Evolutionary conservation across 345 rosid genomes (phyloP).

Genomic region (Salix dunnii): DNA sequence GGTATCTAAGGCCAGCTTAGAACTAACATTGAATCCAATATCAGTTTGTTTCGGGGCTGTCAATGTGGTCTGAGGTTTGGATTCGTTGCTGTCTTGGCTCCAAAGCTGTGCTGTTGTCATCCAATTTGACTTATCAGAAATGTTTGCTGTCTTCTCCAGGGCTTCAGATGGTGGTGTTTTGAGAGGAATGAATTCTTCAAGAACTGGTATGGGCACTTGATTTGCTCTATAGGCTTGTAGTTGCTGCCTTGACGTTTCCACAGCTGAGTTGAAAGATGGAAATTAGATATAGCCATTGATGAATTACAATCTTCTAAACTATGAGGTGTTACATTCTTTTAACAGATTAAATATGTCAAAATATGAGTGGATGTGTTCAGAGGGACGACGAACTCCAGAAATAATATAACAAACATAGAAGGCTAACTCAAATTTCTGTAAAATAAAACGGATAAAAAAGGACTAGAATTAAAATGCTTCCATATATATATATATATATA

Average conservation of each 20-base stretch:
- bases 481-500: too few relatives aligned
- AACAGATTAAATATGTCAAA: conserved; percentile 2
- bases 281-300: background rate
- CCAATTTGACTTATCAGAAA: conserved; percentile 68
- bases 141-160: conserved; percentile 36
- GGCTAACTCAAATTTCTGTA: conserved; percentile 39
- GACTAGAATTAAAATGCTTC: background rate
- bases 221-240: conserved; percentile 60
- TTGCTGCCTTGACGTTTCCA: conserved; percentile 83
- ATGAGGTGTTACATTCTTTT: conserved; percentile 21
- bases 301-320: background rate
- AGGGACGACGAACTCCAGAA: conserved; percentile 14
- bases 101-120: conserved; percentile 94
- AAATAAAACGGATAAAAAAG: conserved; percentile 32
- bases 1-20: conserved; percentile 53
- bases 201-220: conserved; percentile 62
- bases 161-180: conserved; percentile 44
- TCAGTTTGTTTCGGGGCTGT: conserved; percentile 44
- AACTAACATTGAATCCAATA: conserved; percentile 49
- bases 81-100: conserved; percentile 69
- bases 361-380: background rate
- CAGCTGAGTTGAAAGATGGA: conserved; percentile 44
- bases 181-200: conserved; percentile 95
- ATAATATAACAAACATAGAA: conserved; percentile 21
- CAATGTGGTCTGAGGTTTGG: conserved; percentile 32